Conservation (phyloP, 345 rosid species). For the Pistacia vera region DNA sequence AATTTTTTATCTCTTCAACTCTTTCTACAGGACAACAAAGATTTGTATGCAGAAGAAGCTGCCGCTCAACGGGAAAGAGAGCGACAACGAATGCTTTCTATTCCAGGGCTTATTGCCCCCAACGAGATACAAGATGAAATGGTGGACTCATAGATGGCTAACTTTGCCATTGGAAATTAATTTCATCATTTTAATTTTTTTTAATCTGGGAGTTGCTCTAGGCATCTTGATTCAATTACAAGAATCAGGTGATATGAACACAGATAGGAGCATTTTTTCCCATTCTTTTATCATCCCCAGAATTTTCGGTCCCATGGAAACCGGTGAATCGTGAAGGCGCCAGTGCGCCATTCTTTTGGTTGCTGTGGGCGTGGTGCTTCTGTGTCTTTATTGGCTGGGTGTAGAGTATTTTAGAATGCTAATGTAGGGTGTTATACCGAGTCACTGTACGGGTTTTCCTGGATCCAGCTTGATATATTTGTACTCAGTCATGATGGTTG, state of each 20-base stretch:
- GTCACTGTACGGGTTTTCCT: conserved; percentile 32
- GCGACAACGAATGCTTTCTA: conserved; percentile 69
- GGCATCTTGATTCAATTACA: conserved; percentile 20
- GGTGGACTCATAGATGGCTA: conserved; percentile 63
- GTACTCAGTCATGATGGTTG: conserved; percentile 28
- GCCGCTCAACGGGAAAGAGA: conserved; percentile 77
- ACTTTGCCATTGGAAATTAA: conserved; percentile 27
- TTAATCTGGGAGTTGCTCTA: conserved; percentile 21
- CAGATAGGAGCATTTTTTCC: conserved; percentile 27
- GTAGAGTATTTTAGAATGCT: conserved; percentile 53
- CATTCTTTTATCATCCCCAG: conserved; percentile 26
- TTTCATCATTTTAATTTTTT: conserved; percentile 22
- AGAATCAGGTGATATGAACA: conserved; percentile 26
- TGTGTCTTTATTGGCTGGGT: conserved; percentile 29
- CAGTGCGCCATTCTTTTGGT: conserved; percentile 19
- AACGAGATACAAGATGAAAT: conserved; percentile 81
- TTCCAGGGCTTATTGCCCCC: conserved; percentile 80
- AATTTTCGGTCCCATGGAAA: conserved; percentile 18
- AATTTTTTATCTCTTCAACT: background rate
- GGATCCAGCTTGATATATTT: conserved; percentile 30
- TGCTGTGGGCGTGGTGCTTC: conserved; percentile 18
- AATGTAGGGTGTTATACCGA: conserved; percentile 39
- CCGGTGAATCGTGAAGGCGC: conserved; percentile 22
- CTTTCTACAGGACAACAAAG: conserved; percentile 65
- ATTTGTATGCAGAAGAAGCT: conserved; percentile 79